A percentile compares a stretch with the other conserved stretches of the same genome.
Evolutionary conservation across 345 rosid species (phyloP).

Genomic region (Arabis hirsuta): DNA sequence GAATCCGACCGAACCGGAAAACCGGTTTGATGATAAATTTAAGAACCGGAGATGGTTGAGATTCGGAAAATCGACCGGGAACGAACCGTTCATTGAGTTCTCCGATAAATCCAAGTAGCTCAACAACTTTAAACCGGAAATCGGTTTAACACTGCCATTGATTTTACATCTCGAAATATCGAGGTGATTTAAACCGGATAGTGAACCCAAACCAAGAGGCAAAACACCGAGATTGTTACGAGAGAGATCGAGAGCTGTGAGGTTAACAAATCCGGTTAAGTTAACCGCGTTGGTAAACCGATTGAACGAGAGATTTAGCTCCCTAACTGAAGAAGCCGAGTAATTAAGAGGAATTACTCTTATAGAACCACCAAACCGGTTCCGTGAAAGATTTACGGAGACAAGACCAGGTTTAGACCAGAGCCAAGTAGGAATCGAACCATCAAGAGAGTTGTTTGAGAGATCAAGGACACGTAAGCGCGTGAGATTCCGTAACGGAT

Average conservation of each 20-base stretch:
- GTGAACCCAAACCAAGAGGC: constrained; percentile 59
- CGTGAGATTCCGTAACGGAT: constrained; percentile 56
- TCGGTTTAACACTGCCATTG: constrained; percentile 51
- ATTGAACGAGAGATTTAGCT: constrained; percentile 71
- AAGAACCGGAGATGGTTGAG: constrained; percentile 54
- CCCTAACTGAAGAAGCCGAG: constrained; percentile 49
- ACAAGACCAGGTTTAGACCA: constrained; percentile 57
- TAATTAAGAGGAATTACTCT: constrained; percentile 42
- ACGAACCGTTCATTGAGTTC: constrained; percentile 67
- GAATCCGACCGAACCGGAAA: constrained; percentile 56
- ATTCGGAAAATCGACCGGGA: constrained; percentile 83
- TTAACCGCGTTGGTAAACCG: constrained; percentile 68
- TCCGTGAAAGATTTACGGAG: constrained; percentile 55
- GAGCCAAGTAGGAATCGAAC: constrained; percentile 71
- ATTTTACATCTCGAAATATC: constrained; percentile 74
- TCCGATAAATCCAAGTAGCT: constrained; percentile 70
- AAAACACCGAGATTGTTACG: constrained; percentile 53
- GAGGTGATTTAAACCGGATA: constrained; percentile 54
- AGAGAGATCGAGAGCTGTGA: constrained; percentile 68
- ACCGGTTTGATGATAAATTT: constrained; percentile 73
- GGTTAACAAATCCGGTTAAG: constrained; percentile 58
- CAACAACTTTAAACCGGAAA: constrained; percentile 60
- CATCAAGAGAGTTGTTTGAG: constrained; percentile 72
- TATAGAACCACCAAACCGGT: constrained; percentile 61
- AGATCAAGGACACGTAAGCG: constrained; percentile 61